Evolutionary conservation across 106 monocot genomes (phyloP), one percentile per base, ranked within the genome.

Genomic region (Xerophyta viscosa): DNA sequence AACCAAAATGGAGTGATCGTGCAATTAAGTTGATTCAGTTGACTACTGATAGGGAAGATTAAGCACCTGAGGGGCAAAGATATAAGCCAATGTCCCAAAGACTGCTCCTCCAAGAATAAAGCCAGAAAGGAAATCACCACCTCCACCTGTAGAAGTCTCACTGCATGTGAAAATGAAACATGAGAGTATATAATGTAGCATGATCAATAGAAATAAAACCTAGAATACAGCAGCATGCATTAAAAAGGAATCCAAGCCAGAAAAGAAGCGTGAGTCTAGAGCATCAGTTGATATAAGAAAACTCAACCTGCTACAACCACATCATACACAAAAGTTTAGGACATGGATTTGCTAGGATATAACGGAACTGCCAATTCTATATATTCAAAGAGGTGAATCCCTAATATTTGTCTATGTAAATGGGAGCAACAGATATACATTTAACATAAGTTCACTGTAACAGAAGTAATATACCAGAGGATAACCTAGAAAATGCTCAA

Each of bases 61-160:
- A 20, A 17, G 47, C 29, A 91, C 91, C 84, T 91, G 91, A 19
- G 91, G 91, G 48, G 91, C 85, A 72, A 85, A 91, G 54, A 81
- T 63, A 63, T 91, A 91, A 19, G 91, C 75, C 20, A 91, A 48
- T 33, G 91, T 85, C 27, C 91, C 85, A 60, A 77, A 81, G 17
- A 91, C 24, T 33, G 91, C 81, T 62, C 91, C 91, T 60, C 91
- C 91, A 24, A 85, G 54, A 71, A 91, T 44, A 23, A 91, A 91
- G 29, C 91, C 91, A 68, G 81, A 74, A 54, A 85, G 17, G 66
- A 91, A 85, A 26, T 91, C 85, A 65, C 91, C 85, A 45, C 79
- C 79, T 46, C 85, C 81, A 21, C 77, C 71, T 47, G 64, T 65
- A 51, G 85, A 81, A 50, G 68, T 54, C 27, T 75, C 81, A 29